Percentiles rank a stretch among this genome's conserved stretches.
phyloP scores from a whole-genome alignment of 2,329 filamentous ascomycete genomes.

The Talaromyces sp. region DNA sequence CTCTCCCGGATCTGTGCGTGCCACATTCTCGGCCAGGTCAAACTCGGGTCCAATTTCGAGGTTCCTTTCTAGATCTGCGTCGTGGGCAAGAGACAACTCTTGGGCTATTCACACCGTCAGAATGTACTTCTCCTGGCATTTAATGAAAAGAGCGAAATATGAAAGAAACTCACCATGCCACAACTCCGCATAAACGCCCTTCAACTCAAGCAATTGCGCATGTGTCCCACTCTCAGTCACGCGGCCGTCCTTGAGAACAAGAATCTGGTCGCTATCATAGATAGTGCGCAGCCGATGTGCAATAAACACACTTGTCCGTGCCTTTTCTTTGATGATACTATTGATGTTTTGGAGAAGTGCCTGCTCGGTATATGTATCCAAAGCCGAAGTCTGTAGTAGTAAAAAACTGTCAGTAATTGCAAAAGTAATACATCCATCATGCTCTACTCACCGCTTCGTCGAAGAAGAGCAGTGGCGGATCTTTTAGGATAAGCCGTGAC shows the following conservation, averaged over 20 bases:
- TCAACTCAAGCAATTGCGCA: conserved; percentile 67
- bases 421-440: not conserved
- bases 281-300: conserved; percentile 90
- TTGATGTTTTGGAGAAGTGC: conserved; percentile 89
- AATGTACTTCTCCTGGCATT: not conserved
- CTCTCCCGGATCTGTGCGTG: conserved; percentile 3
- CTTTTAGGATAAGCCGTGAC: conserved; percentile 76
- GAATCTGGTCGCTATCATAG: conserved; percentile 86
- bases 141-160: not conserved
- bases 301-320: conserved; percentile 87
- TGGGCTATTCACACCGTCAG: conserved; percentile 46
- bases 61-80: conserved; percentile 38
- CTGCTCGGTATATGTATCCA: conserved; percentile 92
- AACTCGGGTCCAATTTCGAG: conserved; percentile 32
- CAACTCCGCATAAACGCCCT: conserved; percentile 74
- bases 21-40: conserved; percentile 6
- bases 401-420: not conserved
- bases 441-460: conserved; percentile 66
- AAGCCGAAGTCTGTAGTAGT: conserved; percentile 61
- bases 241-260: conserved; percentile 75
- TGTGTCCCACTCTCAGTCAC: conserved; percentile 92
- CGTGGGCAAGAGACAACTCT: conserved; percentile 50
- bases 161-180: conserved; percentile 67
- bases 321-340: conserved; percentile 81
- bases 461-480: conserved; percentile 86